A percentile compares a stretch with the other conserved stretches of the same genome.
Evolutionary conservation across 2,329 filamentous ascomycete genomes (phyloP).

Genomic region (Diplodia corticola): DNA sequence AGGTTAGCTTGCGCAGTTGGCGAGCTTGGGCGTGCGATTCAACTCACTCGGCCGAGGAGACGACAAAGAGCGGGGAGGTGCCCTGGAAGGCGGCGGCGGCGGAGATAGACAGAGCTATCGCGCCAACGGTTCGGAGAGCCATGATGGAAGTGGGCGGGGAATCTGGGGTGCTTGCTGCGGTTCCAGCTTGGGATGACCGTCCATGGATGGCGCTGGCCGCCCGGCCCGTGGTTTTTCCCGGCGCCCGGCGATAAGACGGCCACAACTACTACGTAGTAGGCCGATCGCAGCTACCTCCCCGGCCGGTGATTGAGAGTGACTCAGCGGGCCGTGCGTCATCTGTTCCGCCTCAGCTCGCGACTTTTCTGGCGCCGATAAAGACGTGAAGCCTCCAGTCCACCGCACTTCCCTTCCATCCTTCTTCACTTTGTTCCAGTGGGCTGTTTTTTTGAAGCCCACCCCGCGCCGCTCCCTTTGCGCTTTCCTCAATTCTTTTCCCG

Average conservation of each 20-base stretch:
- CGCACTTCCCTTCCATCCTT: constrained; percentile 22
- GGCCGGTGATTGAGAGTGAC: constrained; percentile 4
- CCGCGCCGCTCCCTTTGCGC: neutral
- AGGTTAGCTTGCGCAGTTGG: constrained; percentile 28
- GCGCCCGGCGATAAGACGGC: constrained; percentile 19
- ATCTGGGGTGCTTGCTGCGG: constrained; percentile 24
- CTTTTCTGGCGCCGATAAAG: constrained; percentile 12
- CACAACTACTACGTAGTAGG: no score
- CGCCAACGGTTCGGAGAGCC: constrained; percentile 49
- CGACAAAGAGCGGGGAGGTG: constrained; percentile 84
- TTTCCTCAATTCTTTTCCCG: neutral
- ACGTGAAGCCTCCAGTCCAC: neutral
- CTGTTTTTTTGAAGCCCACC: constrained; percentile 35
- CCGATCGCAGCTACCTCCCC: no score
- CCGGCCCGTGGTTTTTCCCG: constrained; percentile 25
- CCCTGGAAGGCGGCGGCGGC: constrained; percentile 72
- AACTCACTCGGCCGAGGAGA: constrained; percentile 74
- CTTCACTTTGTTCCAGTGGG: constrained; percentile 32
- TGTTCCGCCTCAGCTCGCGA: neutral
- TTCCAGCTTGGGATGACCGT: constrained; percentile 21
- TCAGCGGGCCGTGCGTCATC: constrained; percentile 21
- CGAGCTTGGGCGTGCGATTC: neutral
- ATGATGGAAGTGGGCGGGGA: constrained; percentile 31
- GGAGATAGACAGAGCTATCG: constrained; percentile 52
- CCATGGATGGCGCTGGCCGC: constrained; percentile 25